These are phyloP conservation scores for Leishmania tarentolae DNA, from an alignment of 208 protist genomes.

Conservation along the genomic window DNA sequence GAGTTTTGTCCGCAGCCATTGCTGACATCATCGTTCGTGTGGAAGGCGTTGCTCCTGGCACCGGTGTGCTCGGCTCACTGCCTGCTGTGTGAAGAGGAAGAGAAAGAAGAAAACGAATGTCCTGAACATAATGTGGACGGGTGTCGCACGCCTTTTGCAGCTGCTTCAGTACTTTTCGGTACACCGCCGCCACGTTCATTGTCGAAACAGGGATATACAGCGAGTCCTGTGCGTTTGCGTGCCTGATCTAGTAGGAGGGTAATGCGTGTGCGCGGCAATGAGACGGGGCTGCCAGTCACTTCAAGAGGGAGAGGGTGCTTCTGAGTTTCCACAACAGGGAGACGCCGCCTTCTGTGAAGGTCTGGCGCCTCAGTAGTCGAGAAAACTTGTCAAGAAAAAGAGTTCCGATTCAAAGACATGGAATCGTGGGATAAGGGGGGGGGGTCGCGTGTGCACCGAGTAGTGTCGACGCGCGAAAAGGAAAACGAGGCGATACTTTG, in stretches of 20 bases:
- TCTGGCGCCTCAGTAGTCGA: not conserved
- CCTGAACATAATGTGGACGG: slow-evolving; percentile 69
- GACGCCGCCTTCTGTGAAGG: not conserved
- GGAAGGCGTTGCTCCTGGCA: not conserved
- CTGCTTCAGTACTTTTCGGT: slow-evolving; percentile 62
- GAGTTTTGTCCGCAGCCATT: not conserved
- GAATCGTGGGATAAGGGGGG: not conserved
- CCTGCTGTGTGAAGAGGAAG: slow-evolving; percentile 34
- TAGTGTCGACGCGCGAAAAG: too few species aligned
- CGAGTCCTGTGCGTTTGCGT: not conserved
- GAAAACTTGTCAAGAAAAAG: not conserved
- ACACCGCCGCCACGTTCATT: slow-evolving; percentile 63
- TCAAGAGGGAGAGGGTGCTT: not conserved
- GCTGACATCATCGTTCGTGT: not conserved
- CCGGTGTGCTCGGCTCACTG: not conserved
- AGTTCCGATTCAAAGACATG: not conserved
- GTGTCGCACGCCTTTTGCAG: slow-evolving; percentile 41
- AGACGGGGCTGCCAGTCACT: not conserved
- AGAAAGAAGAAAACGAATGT: slow-evolving; percentile 82
- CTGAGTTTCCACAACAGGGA: not conserved
- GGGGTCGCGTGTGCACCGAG: not conserved
- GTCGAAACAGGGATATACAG: too few species aligned
- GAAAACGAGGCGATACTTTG: not conserved
- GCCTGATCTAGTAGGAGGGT: not conserved
- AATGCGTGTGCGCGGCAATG: not conserved